Conservation (phyloP, 1,284 basidiomycete genomes). For the Caloboletus inedulis region DNA sequence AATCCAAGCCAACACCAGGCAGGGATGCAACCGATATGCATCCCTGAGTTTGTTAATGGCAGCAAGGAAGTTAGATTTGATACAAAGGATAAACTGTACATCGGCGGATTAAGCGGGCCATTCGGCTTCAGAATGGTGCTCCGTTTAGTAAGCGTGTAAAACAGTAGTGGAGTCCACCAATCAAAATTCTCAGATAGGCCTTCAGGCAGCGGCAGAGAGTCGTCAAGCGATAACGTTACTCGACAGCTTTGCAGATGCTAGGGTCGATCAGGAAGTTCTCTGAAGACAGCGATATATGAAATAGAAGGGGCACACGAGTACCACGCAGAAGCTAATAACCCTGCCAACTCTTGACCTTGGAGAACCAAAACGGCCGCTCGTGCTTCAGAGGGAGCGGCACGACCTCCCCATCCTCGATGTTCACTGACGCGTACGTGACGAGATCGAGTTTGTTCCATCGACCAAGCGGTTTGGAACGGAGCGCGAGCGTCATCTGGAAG, state of each 20-base stretch:
- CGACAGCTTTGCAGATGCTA: no score
- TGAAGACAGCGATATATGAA: background rate
- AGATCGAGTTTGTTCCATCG: slow-evolving; percentile 89
- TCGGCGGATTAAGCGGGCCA: no score
- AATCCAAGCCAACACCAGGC: background rate
- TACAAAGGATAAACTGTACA: background rate
- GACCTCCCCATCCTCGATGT: slow-evolving; percentile 72
- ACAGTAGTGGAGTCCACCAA: no score
- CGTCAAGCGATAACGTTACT: no score
- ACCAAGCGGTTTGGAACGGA: slow-evolving; percentile 78
- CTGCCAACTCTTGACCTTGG: slow-evolving; percentile 68
- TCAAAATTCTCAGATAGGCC: no score
- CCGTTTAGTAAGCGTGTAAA: no score
- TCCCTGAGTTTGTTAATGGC: background rate
- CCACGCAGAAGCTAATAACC: slow-evolving; percentile 17
- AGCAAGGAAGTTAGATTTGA: background rate
- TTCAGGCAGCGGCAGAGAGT: no score
- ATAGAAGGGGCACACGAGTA: background rate
- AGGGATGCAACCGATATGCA: no score
- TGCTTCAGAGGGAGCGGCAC: slow-evolving; percentile 73
- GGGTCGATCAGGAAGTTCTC: background rate
- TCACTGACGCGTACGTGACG: slow-evolving; percentile 69
- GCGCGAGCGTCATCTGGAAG: slow-evolving; percentile 80
- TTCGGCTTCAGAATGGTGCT: no score
- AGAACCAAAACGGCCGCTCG: slow-evolving; percentile 90